Conservation (phyloP, 1,139 yeast species). For the Suhomyces wounanorum region DNA sequence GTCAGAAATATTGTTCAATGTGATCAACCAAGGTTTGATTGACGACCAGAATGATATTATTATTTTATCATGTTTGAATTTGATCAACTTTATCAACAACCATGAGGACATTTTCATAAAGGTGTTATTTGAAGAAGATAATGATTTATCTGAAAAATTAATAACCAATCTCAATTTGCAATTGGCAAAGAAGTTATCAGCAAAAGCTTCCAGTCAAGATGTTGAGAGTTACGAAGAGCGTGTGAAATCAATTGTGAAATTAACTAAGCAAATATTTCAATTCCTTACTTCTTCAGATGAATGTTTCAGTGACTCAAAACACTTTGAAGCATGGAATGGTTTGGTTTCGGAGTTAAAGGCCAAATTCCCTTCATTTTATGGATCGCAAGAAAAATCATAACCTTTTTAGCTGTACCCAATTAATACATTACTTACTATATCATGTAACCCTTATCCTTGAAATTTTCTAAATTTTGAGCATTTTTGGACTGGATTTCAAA, state of each 20-base stretch:
- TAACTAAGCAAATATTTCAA: constrained; percentile 20
- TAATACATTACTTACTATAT: neutral
- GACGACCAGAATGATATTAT: constrained; percentile 46
- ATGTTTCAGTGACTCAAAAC: constrained; percentile 1
- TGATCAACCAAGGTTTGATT: constrained; percentile 35
- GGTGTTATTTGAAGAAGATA: constrained; percentile 21
- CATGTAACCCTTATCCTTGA: neutral
- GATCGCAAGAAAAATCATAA: neutral
- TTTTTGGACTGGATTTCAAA: too few species aligned
- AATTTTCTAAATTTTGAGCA: too few species aligned
- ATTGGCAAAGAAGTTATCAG: constrained; percentile 38
- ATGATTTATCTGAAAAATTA: constrained; percentile 23
- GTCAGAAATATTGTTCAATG: constrained; percentile 27
- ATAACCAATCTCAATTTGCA: constrained; percentile 29
- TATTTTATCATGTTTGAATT: constrained; percentile 38
- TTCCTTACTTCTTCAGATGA: constrained; percentile 8
- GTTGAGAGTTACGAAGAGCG: constrained; percentile 38
- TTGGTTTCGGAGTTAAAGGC: constrained; percentile 11
- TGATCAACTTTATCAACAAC: constrained; percentile 30
- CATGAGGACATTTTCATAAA: constrained; percentile 19
- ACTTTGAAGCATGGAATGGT: constrained; percentile 10
- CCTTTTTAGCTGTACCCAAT: neutral
- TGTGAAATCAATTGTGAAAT: constrained; percentile 29
- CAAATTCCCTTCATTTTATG: constrained; percentile 8
- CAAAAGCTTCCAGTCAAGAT: constrained; percentile 49